Conservation (phyloP, 371 early-diverging fungal genomes). For the Circinella minor region DNA sequence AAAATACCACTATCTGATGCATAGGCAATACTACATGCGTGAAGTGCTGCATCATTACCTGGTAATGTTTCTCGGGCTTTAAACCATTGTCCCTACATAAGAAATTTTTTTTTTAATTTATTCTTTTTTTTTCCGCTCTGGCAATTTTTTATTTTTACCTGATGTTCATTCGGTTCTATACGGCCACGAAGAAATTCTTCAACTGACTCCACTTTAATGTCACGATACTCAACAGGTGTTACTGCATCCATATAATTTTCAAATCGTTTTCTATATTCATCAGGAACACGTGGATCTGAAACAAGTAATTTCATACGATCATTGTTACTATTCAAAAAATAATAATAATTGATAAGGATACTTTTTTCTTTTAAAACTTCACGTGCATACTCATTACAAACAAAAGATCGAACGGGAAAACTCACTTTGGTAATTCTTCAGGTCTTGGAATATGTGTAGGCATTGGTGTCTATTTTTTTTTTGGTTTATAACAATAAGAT, state of each 20-base stretch:
- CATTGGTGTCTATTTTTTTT: constrained; percentile 26
- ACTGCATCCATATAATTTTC: constrained; percentile 14
- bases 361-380: neutral
- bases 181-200: constrained; percentile 16
- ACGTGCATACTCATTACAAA: neutral
- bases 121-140: neutral
- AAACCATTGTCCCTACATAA: constrained; percentile 68
- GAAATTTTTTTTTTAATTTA: neutral
- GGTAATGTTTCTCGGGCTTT: constrained; percentile 64
- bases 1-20: constrained; percentile 68
- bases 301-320: neutral
- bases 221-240: constrained; percentile 41
- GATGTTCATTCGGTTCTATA: constrained; percentile 7
- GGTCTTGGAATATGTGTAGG: constrained; percentile 27
- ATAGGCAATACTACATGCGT: constrained; percentile 65
- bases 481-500: too few species aligned
- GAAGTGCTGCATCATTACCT: constrained; percentile 62
- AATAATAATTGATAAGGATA: neutral
- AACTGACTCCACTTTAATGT: constrained; percentile 18
- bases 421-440: constrained; percentile 36
- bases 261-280: neutral
- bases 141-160: neutral
- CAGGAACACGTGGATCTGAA: constrained; percentile 8
- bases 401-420: neutral
- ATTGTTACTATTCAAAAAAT: constrained; percentile 3